A percentile compares a stretch with the other conserved stretches of the same genome.
Evolutionary conservation across 176 grass and related monocot species (phyloP).

Genomic region (Dendrocalamus sinicus): DNA sequence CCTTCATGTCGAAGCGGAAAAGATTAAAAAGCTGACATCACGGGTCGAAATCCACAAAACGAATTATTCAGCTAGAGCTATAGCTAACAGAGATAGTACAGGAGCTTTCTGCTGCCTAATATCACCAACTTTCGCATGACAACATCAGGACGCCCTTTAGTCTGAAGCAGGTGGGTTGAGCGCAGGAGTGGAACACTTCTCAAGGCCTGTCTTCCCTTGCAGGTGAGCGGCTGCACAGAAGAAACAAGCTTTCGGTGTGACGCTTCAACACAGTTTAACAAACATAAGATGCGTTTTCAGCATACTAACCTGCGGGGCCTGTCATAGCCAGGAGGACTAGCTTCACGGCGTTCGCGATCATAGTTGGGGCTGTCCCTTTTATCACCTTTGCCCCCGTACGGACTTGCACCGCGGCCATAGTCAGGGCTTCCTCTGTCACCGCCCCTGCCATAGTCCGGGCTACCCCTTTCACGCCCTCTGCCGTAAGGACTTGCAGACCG

Average conservation of each 20-base stretch:
- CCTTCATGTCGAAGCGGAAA: neutral
- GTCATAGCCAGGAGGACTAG: constrained; percentile 63
- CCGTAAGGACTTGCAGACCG: constrained; percentile 79
- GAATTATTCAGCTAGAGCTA: neutral
- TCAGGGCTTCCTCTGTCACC: constrained; percentile 68
- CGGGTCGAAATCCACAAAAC: constrained; percentile 10
- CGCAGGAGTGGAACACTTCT: neutral
- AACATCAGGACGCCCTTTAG: neutral
- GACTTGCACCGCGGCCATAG: constrained; percentile 63
- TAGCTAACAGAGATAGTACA: constrained; percentile 47
- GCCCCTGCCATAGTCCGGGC: constrained; percentile 73
- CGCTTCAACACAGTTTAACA: neutral
- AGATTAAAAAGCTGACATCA: neutral
- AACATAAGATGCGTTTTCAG: neutral
- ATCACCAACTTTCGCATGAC: constrained; percentile 22
- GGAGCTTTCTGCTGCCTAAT: constrained; percentile 12
- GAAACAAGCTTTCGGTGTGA: constrained; percentile 34
- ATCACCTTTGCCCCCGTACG: constrained; percentile 49
- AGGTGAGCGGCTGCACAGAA: constrained; percentile 50
- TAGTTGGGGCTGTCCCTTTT: constrained; percentile 59
- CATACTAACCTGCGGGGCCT: constrained; percentile 52
- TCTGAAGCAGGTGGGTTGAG: constrained; percentile 1
- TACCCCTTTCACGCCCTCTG: constrained; percentile 69
- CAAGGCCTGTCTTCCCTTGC: constrained; percentile 54
- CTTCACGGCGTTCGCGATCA: constrained; percentile 47